Evolutionary conservation across 2,329 filamentous ascomycete species (phyloP), one percentile per base, ranked within the genome.

Genomic region (Aspergillus sp.): DNA sequence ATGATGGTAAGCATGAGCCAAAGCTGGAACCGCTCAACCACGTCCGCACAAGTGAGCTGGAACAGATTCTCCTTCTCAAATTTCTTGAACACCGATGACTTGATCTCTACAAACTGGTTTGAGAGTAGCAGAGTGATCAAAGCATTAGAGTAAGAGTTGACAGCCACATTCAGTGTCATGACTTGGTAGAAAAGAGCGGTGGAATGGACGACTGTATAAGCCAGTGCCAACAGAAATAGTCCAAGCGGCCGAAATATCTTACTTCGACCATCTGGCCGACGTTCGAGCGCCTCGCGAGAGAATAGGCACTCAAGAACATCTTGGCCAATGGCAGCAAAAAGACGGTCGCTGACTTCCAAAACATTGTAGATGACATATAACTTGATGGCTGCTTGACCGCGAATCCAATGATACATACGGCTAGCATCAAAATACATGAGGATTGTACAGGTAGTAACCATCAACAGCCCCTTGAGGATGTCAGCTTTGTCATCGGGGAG

Each of bases 281-380:
- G 87, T 52, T 96, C 95, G 1, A 99, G 83, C 0, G 92, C 96
- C 77, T 99, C 95, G 21, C 89, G 85, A 53, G 92, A 97, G 74
- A 98, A 96, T 1, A 99, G 83, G 67, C 93, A 98, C 73, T 99
- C 95, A 5, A 98, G 85, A 1, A 99, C 90, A 73, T 99, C 96
- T 73, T 99, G 96, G 0, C 95, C 95, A 3, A 99, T 82, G 0
- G 95, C 93, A 0, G 91, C 91, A 31, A 98, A 85, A 0, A 99
- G 82, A 7, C 93, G 89, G 74, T 99, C 95, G 54, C 90, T 90
- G 2, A 87, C 86, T 76, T 99, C 95, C 5, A 99, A 85, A 35
- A 97, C 90, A 70, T 99, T 99, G 80, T 96, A 99, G 55, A 99
- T 98, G 58, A 99, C 95, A 73, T 99, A 99, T 11, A 99, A 84